phyloP scores from a whole-genome alignment of 257 asterid genomes.

The Fraxinus quadrangulata region DNA sequence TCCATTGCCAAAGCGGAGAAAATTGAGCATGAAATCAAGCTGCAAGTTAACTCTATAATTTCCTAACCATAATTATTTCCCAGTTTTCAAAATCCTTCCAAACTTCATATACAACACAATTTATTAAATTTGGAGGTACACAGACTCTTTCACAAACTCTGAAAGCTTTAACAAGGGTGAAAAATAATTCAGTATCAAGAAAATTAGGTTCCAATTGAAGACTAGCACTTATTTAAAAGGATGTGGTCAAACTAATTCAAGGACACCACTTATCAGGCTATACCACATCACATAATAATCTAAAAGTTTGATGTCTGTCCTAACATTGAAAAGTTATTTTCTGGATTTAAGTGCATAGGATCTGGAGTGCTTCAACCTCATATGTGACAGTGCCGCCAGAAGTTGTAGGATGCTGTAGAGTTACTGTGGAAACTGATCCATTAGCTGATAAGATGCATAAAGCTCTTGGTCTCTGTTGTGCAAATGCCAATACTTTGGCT shows the following conservation, averaged over 20 bases:
- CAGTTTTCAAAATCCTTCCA: neutral
- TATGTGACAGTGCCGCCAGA: slow-evolving; percentile 67
- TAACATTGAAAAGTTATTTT: neutral
- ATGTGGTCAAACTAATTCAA: neutral
- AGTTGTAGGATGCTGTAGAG: slow-evolving; percentile 71
- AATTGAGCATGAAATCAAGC: neutral
- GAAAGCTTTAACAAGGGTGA: neutral
- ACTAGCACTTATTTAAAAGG: neutral
- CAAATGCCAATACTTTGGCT: slow-evolving; percentile 78
- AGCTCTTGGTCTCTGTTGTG: slow-evolving; percentile 94
- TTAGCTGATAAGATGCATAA: slow-evolving; percentile 84
- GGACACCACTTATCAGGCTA: neutral
- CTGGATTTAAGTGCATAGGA: slow-evolving; percentile 11
- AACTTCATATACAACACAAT: too few relatives aligned
- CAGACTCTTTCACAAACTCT: neutral
- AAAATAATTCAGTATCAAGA: neutral
- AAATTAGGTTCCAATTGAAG: neutral
- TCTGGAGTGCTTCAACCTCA: slow-evolving; percentile 59
- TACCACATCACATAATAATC: neutral
- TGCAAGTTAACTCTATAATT: neutral
- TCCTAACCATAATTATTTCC: neutral
- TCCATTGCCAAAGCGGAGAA: neutral
- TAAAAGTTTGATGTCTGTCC: neutral
- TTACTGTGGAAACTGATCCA: slow-evolving; percentile 77
- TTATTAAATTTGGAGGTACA: neutral